These are phyloP conservation scores for Hypoxylon intermedium DNA, from an alignment of 495 filamentous ascomycete species.

Conservation along the genomic window DNA sequence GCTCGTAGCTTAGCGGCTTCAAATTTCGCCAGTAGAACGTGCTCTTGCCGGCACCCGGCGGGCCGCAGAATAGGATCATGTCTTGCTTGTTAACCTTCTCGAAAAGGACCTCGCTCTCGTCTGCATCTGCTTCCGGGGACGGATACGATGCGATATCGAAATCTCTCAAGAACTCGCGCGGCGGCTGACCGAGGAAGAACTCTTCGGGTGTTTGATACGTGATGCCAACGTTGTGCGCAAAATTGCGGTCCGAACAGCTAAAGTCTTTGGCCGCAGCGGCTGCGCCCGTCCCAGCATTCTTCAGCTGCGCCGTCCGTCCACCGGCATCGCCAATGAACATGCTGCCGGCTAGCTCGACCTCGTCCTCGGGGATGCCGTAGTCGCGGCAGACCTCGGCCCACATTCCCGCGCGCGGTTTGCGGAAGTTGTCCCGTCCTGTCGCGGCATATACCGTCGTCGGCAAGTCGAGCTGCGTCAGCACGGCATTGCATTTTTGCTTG, in stretches of 20 bases:
- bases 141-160: conserved; percentile 66
- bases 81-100: conserved; percentile 71
- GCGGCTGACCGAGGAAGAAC: conserved; percentile 74
- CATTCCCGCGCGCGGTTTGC: conserved; percentile 90
- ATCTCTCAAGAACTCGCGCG: conserved; percentile 65
- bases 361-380: conserved; percentile 67
- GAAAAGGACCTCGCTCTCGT: conserved; percentile 49
- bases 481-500: conserved; percentile 75
- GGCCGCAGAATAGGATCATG: conserved; percentile 84
- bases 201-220: conserved; percentile 87
- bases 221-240: conserved; percentile 83
- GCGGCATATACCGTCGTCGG: conserved; percentile 86
- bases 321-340: conserved; percentile 93
- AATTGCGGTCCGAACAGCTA: conserved; percentile 83
- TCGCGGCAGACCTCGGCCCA: conserved; percentile 84
- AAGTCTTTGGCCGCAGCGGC: conserved; percentile 54
- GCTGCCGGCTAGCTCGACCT: conserved; percentile 70
- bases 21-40: conserved; percentile 85
- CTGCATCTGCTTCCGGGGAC: conserved; percentile 27
- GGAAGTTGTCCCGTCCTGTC: conserved; percentile 76
- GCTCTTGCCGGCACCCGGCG: conserved; percentile 88
- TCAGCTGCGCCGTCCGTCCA: conserved; percentile 49
- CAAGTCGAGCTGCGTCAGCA: conserved; percentile 75
- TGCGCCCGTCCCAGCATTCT: conserved; percentile 24
- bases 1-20: conserved; percentile 79